Conservation (phyloP, 768 basidiomycete genomes). For the Amanita exitialis region DNA sequence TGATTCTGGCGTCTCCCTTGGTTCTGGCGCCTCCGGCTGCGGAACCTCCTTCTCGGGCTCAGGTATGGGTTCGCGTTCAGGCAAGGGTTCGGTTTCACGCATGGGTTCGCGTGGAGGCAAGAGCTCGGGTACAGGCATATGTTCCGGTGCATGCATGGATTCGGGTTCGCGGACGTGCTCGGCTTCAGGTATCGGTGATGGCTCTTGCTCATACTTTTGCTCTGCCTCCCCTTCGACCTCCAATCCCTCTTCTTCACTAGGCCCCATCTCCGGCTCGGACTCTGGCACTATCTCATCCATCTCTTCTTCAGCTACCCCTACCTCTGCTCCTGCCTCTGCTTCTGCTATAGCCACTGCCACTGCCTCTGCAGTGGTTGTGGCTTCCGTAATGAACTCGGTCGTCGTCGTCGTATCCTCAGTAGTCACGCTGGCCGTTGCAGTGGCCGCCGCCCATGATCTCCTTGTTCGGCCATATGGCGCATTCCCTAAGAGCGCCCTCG, state of each 20-base stretch:
- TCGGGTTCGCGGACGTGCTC: too few species aligned
- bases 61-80: not conserved
- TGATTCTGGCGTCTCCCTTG: too few species aligned
- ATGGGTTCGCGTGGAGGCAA: not conserved
- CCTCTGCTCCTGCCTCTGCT: not conserved
- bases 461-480: not conserved
- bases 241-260: not conserved
- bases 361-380: slow-evolving; percentile 11
- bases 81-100: not conserved
- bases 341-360: not conserved
- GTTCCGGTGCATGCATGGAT: not conserved
- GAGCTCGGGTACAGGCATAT: not conserved
- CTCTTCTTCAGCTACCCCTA: not conserved
- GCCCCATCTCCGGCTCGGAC: not conserved
- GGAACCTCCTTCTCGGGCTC: not conserved
- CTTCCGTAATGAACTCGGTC: too few species aligned
- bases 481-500: slow-evolving; percentile 4
- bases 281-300: not conserved
- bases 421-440: slow-evolving; percentile 7
- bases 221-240: not conserved
- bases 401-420: not conserved
- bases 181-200: not conserved
- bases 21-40: not conserved
- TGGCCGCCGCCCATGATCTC: slow-evolving; percentile 3
- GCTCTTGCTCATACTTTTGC: not conserved